These are phyloP conservation scores for Botrytis paeoniae DNA, from an alignment of 2,329 filamentous ascomycete species.

Conservation along the genomic window DNA sequence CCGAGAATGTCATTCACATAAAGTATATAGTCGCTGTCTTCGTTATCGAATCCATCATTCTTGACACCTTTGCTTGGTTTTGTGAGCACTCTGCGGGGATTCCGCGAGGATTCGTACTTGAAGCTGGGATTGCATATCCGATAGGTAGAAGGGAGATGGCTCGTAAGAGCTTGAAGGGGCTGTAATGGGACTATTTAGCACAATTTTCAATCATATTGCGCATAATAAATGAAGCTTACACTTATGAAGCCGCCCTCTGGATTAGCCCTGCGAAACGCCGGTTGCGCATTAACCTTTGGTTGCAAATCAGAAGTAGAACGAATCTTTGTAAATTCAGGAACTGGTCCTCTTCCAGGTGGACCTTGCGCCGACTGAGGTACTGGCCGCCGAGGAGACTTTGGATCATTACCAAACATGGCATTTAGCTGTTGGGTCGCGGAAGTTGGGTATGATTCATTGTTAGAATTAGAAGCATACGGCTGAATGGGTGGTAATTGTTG, in stretches of 20 bases:
- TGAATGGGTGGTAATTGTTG: conserved; percentile 74
- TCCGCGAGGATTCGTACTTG: conserved; percentile 97
- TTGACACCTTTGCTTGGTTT: conserved; percentile 98
- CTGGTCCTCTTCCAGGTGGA: conserved; percentile 58
- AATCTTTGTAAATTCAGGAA: conserved; percentile 85
- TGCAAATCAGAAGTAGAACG: conserved; percentile 70
- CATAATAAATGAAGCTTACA: conserved; percentile 51
- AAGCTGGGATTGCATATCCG: conserved; percentile 97
- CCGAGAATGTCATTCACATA: conserved; percentile 99
- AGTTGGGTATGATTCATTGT: conserved; percentile 68
- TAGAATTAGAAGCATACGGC: conserved; percentile 62
- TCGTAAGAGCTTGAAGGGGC: conserved; percentile 93
- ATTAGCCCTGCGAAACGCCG: conserved; percentile 86
- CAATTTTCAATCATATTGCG: conserved; percentile 1
- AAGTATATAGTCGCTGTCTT: conserved; percentile 98
- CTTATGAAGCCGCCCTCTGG: conserved; percentile 98
- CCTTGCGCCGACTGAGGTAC: conserved; percentile 46
- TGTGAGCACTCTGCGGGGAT: conserved; percentile 90
- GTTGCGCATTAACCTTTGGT: conserved; percentile 81
- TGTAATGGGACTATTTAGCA: conserved; percentile 42
- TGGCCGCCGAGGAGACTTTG: conserved; percentile 57
- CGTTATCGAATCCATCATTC: conserved; percentile 98
- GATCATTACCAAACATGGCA: conserved; percentile 56
- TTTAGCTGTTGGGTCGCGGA: conserved; percentile 71
- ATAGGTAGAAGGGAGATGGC: conserved; percentile 90